phyloP scores from a whole-genome alignment of 495 filamentous ascomycete species.

The Sordaria brevicollis region DNA sequence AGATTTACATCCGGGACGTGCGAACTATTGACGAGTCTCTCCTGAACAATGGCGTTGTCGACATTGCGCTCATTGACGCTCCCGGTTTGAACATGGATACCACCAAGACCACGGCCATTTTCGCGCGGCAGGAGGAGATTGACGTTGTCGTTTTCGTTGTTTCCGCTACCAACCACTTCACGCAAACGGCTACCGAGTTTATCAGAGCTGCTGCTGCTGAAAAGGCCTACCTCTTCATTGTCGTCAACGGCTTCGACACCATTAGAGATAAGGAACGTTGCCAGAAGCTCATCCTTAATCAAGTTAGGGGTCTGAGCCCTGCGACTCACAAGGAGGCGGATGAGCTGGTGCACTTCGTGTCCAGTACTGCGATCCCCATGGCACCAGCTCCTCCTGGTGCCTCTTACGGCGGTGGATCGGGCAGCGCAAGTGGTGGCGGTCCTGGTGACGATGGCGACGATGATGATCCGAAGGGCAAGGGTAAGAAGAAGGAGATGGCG shows the following conservation, averaged over 20 bases:
- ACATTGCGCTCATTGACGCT: slow-evolving; percentile 95
- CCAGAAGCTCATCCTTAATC: slow-evolving; percentile 84
- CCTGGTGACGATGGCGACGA: slow-evolving; percentile 47
- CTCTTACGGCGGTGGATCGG: slow-evolving; percentile 49
- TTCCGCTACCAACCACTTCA: slow-evolving; percentile 95
- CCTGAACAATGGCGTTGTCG: slow-evolving; percentile 93
- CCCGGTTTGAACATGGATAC: slow-evolving; percentile 93
- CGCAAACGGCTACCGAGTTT: slow-evolving; percentile 89
- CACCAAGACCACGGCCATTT: slow-evolving; percentile 91
- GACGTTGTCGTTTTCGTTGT: slow-evolving; percentile 99
- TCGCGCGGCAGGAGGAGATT: slow-evolving; percentile 95
- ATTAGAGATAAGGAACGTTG: slow-evolving; percentile 77
- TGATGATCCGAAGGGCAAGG: slow-evolving; percentile 71
- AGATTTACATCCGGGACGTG: slow-evolving; percentile 90
- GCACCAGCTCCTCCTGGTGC: slow-evolving; percentile 43
- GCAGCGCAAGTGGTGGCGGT: slow-evolving; percentile 45
- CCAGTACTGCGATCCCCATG: slow-evolving; percentile 84
- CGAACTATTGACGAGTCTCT: slow-evolving; percentile 85
- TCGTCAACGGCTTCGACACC: slow-evolving; percentile 93
- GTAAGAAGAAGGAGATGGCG: slow-evolving; percentile 76
- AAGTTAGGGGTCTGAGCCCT: slow-evolving; percentile 74
- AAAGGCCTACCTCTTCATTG: slow-evolving; percentile 98
- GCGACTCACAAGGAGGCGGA: slow-evolving; percentile 84
- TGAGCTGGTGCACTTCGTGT: slow-evolving; percentile 95
- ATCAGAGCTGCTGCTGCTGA: slow-evolving; percentile 91